phyloP scores from a whole-genome alignment of 1,284 basidiomycete species.

The Erythrobasidium hasegawianum region DNA sequence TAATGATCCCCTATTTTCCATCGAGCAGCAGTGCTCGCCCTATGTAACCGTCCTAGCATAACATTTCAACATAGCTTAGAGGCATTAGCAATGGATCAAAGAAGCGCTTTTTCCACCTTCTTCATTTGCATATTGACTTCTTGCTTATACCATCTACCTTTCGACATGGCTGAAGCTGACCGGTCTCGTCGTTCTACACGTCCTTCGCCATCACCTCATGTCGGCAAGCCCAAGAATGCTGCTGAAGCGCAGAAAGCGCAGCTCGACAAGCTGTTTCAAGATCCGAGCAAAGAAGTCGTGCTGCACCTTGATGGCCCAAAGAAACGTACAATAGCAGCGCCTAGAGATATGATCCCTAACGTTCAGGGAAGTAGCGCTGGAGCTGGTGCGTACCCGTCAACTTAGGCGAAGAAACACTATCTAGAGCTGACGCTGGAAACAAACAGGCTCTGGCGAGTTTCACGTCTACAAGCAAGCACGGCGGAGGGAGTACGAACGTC shows the following conservation, averaged over 20 bases:
- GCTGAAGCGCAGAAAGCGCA: slow-evolving; percentile 69
- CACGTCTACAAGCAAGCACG: slow-evolving; percentile 97
- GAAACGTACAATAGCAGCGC: slow-evolving; percentile 66
- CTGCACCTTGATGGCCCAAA: slow-evolving; percentile 71
- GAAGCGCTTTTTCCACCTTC: too few relatives aligned
- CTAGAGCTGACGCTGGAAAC: not conserved
- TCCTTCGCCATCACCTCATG: slow-evolving; percentile 24
- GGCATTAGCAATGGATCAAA: too few relatives aligned
- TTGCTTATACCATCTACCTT: too few relatives aligned
- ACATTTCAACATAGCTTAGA: too few relatives aligned
- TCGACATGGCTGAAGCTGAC: slow-evolving; percentile 24
- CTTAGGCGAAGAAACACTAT: too few relatives aligned
- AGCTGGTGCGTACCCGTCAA: slow-evolving; percentile 51
- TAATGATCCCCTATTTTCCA: too few relatives aligned
- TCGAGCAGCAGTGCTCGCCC: too few relatives aligned
- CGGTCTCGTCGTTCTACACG: slow-evolving; percentile 26
- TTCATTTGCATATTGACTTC: too few relatives aligned
- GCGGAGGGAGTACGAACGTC: slow-evolving; percentile 87
- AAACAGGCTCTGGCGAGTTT: slow-evolving; percentile 79
- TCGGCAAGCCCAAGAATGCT: slow-evolving; percentile 52
- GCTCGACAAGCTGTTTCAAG: slow-evolving; percentile 77
- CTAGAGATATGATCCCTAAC: slow-evolving; percentile 97
- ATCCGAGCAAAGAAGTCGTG: slow-evolving; percentile 73
- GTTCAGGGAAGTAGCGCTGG: slow-evolving; percentile 88
- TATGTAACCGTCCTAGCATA: too few relatives aligned